phyloP scores from a whole-genome alignment of 2,329 filamentous ascomycete species.

The Phyllosticta citribraziliensis region DNA sequence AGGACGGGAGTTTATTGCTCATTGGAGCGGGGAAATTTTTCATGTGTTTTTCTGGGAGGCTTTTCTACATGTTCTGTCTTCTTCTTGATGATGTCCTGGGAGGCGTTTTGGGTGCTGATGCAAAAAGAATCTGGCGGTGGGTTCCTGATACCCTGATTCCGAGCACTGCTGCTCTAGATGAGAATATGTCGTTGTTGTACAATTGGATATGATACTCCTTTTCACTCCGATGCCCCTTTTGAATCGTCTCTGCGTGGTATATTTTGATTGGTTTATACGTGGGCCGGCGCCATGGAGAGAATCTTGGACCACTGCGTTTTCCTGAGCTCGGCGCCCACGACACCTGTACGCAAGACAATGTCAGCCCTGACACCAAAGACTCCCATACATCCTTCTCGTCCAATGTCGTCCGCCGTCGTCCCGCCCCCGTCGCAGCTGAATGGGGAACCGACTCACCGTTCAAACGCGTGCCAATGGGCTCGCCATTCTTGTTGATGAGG shows the following conservation, averaged over 20 bases:
- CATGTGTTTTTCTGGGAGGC: not conserved
- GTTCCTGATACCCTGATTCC: slow-evolving; percentile 6
- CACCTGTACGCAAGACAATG: slow-evolving; percentile 39
- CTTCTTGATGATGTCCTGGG: not conserved
- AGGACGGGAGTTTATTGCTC: not conserved
- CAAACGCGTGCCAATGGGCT: slow-evolving; percentile 86
- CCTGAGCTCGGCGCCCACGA: slow-evolving; percentile 82
- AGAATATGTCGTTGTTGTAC: not conserved
- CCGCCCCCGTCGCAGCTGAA: not conserved
- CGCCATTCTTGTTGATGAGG: slow-evolving; percentile 90
- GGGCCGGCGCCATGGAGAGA: slow-evolving; percentile 81
- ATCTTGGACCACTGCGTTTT: slow-evolving; percentile 98
- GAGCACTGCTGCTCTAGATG: slow-evolving; percentile 3
- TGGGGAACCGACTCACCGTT: slow-evolving; percentile 47
- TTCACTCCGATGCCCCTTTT: not conserved
- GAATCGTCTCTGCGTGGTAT: not conserved
- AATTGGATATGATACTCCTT: not conserved
- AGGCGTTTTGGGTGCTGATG: slow-evolving; percentile 3
- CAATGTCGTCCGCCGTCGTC: not conserved
- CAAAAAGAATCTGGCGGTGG: not conserved
- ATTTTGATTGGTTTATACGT: slow-evolving; percentile 42
- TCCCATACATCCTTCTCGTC: not conserved
- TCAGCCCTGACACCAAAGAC: slow-evolving; percentile 13
- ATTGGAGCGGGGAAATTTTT: not conserved
- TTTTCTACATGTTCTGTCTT: not conserved